Base-by-base conservation (phyloP, 2,329 filamentous ascomycete species). In the Sphaerulina musiva region DNA sequence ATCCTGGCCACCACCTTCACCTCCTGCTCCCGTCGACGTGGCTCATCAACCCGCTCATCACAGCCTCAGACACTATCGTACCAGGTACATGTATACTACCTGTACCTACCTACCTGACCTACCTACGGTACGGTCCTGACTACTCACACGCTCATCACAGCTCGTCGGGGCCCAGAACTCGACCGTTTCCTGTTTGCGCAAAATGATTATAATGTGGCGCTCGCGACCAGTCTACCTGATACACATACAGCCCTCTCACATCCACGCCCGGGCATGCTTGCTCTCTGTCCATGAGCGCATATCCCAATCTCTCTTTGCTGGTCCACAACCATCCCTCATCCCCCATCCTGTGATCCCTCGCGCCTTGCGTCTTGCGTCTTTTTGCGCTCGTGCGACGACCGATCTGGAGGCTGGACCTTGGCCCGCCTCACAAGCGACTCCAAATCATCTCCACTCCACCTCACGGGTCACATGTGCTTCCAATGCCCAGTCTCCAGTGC, bases 341-440 rank as follows among this genome's bases (percentile, higher is more conserved):
- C 14, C 14, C 14, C 14, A 20, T 20, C 20, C 20, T 20, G 20
- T 20, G 20, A 20, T 20, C 20, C 17, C 2, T 44, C 17, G 10
- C 42, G 5, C 5, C 17, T 20, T 29, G 42, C 42, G 23, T 5
- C 20, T 29, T 44, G 20, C 20, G 20, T 20, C 20, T 4, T 20
- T 20, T 20, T 29, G 20, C 42, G 42, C 42, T 44, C 42, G 42
- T 44, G 42, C 42, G 8, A 44, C 42, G 17, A 20, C 20, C 20
- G 20, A 20, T 4, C 20, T 20, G 14, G 14, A 17, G 14, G 14
- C 14, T 17, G 20, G 20, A 20, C 20, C 20, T 10, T 11, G 8
- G 26, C 31, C 40, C 48, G 40, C 48, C 14, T 36, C 31, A 14
- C 48, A 51, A 50, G 39, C 48, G 40, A 44, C 48, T 34, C 10